Evolutionary conservation across 1,284 basidiomycete genomes (phyloP).

Genomic region (Trichosporon ovoides): DNA sequence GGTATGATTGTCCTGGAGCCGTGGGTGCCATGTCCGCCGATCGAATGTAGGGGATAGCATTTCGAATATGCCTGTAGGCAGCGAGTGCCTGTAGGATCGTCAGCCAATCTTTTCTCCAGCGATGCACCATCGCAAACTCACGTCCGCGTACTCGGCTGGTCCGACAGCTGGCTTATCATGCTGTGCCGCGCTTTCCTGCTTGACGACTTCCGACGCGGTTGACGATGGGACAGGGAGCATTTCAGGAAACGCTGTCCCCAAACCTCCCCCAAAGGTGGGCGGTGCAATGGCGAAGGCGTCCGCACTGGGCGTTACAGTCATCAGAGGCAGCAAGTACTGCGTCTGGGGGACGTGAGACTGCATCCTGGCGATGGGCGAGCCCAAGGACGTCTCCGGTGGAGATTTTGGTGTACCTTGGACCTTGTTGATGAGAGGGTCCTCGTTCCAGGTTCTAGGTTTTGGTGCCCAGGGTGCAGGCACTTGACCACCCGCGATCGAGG

Average conservation of each 20-base stretch:
- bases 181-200: background rate
- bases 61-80: conserved; percentile 25
- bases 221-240: conserved; percentile 5
- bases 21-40: conserved; percentile 10
- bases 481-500: background rate
- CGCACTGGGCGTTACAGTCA: background rate
- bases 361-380: conserved; percentile 14
- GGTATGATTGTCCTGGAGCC: conserved; percentile 22
- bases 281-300: background rate
- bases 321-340: conserved; percentile 11
- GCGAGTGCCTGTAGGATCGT: conserved; percentile 22
- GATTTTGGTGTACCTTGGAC: conserved; percentile 1
- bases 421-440: conserved; percentile 15
- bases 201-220: background rate
- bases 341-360: conserved; percentile 8
- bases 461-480: conserved; percentile 13
- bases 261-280: conserved; percentile 11
- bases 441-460: conserved; percentile 17
- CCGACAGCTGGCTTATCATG: conserved; percentile 13
- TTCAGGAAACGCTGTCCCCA: conserved; percentile 16
- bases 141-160: conserved; percentile 32
- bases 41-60: conserved; percentile 29
- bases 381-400: background rate
- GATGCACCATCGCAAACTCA: conserved; percentile 18
- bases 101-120: conserved; percentile 3